Conservation (phyloP, 2,329 filamentous ascomycete species). For the Thermomyces lanuginosus region DNA sequence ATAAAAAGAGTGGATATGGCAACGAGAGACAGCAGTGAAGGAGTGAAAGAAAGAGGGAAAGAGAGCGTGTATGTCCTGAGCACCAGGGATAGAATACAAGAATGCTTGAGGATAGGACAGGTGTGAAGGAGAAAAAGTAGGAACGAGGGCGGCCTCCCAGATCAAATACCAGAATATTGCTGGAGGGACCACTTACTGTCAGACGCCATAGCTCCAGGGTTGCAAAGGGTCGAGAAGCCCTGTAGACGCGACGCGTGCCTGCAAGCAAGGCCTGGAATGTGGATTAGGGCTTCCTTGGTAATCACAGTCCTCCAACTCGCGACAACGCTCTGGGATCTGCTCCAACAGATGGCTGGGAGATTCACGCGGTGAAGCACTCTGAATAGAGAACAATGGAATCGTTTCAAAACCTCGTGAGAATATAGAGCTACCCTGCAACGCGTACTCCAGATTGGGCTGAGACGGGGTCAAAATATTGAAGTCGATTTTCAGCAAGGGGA, state of each 20-base stretch:
- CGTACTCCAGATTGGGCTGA: constrained; percentile 7
- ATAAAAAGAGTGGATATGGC: constrained; percentile 5
- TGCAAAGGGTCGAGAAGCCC: constrained; percentile 10
- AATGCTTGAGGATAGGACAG: constrained; percentile 12
- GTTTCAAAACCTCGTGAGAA: constrained; percentile 6
- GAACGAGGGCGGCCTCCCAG: constrained; percentile 19
- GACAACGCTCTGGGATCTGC: constrained; percentile 7
- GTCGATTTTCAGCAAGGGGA: constrained; percentile 9
- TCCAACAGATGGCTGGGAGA: constrained; percentile 4
- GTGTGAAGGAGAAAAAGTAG: constrained; percentile 8
- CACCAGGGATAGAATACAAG: constrained; percentile 12
- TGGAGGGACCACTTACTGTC: constrained; percentile 20
- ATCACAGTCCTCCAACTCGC: no score
- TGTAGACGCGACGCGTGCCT: constrained; percentile 22
- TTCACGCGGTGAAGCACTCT: constrained; percentile 6
- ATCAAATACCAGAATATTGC: constrained; percentile 27
- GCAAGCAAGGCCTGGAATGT: constrained; percentile 27
- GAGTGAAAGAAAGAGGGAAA: constrained; percentile 6
- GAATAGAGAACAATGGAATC: constrained; percentile 4
- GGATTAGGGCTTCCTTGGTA: constrained; percentile 23
- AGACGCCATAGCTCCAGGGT: constrained; percentile 21
- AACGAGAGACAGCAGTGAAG: constrained; percentile 7
- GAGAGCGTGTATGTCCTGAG: constrained; percentile 1
- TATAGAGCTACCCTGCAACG: constrained; percentile 8
- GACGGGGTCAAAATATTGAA: constrained; percentile 6